Base-by-base conservation (phyloP, 2,329 filamentous ascomycete genomes). In the Diaporthe australafricana region DNA sequence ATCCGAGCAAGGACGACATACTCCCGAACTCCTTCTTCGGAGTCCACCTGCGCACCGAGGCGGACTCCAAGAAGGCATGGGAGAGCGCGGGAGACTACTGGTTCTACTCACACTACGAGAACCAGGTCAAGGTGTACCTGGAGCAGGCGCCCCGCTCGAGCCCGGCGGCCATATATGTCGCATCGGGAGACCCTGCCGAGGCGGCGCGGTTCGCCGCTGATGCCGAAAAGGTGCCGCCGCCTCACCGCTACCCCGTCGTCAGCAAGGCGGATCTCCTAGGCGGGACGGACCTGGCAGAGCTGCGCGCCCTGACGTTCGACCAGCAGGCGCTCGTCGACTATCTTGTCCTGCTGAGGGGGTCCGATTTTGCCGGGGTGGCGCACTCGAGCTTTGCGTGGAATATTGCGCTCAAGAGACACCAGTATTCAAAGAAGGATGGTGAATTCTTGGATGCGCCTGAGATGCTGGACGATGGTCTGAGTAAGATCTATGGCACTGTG, bases 361-460 rank as follows among this genome's bases (percentile, higher is more conserved):
- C 68, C 16, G 56, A 55, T n/a, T 70, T 70, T 35, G 68, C 68
- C 9, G 68, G 68, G 5, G 56, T 70, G 9, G 68, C 68, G 12
- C 68, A 70, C 35, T 70, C 68, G 25, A 70, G 68, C 47, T 70
- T 70, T 42, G 45, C 68, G 5, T 70, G 68, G 68, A 65, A 56
- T 42, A 22, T 70, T 40, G 68, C 68, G 56, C 25, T 70, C 12
- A 70, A 70, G 20, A 47, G 68, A 17, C 68, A 65, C 35, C 35
- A 52, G 17, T 40, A 30, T 22, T 35, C 68, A 7, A 63, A 52
- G 47, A 70, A 30, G n/a, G 17, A 3, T 2, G 56, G 20, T 5
- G 25, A 35, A 1, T 70, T 53, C 32, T 11, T 53, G 25, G 56
- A 65, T 16, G 68, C 56, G 6, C 56, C 56, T 27, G 68, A 65